Evolutionary conservation across 805 yeast genomes (phyloP), one percentile per base, ranked within the genome.

Genomic region (Candida dajiaensis): DNA sequence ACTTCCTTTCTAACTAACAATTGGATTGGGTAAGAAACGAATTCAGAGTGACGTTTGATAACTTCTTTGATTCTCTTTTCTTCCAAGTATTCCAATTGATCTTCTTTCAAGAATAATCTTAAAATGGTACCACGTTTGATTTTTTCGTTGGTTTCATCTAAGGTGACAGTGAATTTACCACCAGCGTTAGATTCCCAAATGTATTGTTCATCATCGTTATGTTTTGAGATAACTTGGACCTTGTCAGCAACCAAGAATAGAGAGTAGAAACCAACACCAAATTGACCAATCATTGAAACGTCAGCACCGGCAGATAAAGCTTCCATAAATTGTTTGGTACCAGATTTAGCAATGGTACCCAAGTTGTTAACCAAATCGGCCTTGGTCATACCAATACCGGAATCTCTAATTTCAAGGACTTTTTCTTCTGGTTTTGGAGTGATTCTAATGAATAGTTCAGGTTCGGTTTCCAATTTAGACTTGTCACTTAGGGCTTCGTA

Each of bases 211-310:
- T 94, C 99, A 65, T 94, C 99, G 69, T 94, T 94, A 81, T 89
- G 85, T 80, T 94, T 94, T 52, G 99, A 88, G 69, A 94, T 88
- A 62, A 94, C 99, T 77, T 94, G 97, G 56, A 94, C 99, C 62
- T 81, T 88, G 77, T 94, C 99, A 63, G 99, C 98, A 68, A 94
- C 99, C 77, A 94, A 81, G 87, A 94, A 94, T 59, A 92, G 79
- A 46, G 99, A 94, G 85, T 94, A 94, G 92, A 94, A 94, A 83
- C 99, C 99, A 63, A 94, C 99, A 89, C 99, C 99, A 78, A 94
- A 94, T 78, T 94, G 99, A 81, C 99, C 99, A 76, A 94, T 94
- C 99, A 94, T 94, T 56, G 98, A 90, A 54, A 94, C 97, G 72
- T 94, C 99, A 52, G 99, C 99, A 76, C 99, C 99, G 56, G 97